Base-by-base conservation (phyloP, 352 stramenopile species). In the Peronosclerospora sorghi region DNA sequence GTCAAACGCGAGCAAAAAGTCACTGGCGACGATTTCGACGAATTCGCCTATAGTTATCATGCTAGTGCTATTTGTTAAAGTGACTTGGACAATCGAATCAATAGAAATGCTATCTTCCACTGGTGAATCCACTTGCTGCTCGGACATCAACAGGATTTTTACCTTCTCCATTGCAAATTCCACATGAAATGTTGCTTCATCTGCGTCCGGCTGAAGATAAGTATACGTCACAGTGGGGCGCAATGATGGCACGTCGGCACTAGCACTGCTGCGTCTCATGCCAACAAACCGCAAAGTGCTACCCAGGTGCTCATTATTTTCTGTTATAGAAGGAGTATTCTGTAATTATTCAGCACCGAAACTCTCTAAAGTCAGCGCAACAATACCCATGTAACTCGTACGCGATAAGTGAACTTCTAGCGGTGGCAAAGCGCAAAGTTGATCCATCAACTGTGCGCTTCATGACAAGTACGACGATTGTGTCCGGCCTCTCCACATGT, bases 391-490 rank as follows among this genome's bases (percentile, higher is more conserved):
- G 44, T 91, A 91, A 35, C 50, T 61, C 0, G 62, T 72, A 28
- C 62, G 62, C 10, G 58, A 66, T 15, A 72, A 36, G 10, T 61
- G 48, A 8, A 50, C 45, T 38, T 61, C 53, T 8, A 72, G 15
- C 18, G 56, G 48, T 2, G 56, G 58, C 12, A 72, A 29, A 24
- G 63, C n/a, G n/a, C n/a, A n/a, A n/a, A n/a, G n/a, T 45, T 1
- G 62, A 72, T 19, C 81, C 42, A 19, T 89, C 69, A 4, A 59
- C 72, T 19, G 89, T 83, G 9, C 79, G 70, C 20, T 76, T 65
- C 8, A 91, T 60, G 13, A 74, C 56, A 10, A 90, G 48, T 36
- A 87, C 77, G 19, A 85, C 69, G 8, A 87, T 72, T n/a, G n/a
- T n/a, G n/a, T n/a, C n/a, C n/a, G n/a, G n/a, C n/a, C n/a, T n/a